Evolutionary conservation across 768 basidiomycete species (phyloP).

Genomic region (Russula griseocarnosa): DNA sequence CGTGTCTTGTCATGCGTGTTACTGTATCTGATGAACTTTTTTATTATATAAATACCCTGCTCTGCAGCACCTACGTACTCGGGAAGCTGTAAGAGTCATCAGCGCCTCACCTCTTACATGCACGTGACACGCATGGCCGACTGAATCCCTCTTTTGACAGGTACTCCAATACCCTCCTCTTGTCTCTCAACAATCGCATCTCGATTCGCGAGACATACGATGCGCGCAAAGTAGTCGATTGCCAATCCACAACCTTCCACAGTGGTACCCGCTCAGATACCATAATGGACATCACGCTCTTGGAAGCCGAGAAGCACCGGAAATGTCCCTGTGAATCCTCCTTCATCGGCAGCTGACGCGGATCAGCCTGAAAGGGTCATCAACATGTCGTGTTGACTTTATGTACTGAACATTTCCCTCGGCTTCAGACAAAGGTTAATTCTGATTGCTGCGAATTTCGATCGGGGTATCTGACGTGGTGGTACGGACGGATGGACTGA

Average conservation of each 20-base stretch:
- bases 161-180: conserved; percentile 32
- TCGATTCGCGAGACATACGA: conserved; percentile 3
- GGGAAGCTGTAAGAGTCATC: conserved; percentile 19
- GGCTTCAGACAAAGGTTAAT: not conserved
- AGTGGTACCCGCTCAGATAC: not conserved
- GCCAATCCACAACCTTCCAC: not conserved
- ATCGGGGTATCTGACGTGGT: not conserved
- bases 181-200: conserved; percentile 30
- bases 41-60: too few species aligned
- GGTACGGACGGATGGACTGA: not conserved
- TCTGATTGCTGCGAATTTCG: not conserved
- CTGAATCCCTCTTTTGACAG: not conserved
- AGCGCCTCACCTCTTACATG: not conserved
- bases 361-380: not conserved
- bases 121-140: not conserved
- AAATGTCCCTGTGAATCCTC: not conserved
- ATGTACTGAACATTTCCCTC: too few species aligned
- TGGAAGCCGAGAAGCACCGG: not conserved
- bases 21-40: not conserved
- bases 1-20: not conserved
- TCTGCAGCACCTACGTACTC: not conserved
- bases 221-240: not conserved
- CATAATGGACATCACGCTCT: not conserved
- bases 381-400: not conserved
- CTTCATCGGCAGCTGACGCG: not conserved